phyloP scores from a whole-genome alignment of 176 grass and related monocot species.

The Otatea glauca region DNA sequence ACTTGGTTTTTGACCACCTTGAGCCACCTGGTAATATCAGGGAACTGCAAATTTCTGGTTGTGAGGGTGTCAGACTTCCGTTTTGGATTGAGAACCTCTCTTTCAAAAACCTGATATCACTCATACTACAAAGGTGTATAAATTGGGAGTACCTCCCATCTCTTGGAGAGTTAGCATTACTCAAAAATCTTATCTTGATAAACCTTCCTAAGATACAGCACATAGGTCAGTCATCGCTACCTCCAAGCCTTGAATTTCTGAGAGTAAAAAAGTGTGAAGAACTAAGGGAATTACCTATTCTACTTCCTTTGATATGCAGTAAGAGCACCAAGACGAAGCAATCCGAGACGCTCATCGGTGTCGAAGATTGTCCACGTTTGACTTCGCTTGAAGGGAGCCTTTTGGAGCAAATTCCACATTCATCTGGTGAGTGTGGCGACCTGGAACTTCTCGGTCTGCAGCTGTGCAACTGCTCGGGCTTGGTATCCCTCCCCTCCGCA shows the following conservation, averaged over 20 bases:
- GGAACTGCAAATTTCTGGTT: constrained; percentile 30
- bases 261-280: neutral
- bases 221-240: constrained; percentile 35
- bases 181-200: constrained; percentile 32
- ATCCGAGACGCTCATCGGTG: constrained; percentile 7
- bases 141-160: constrained; percentile 36
- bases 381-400: constrained; percentile 21
- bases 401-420: constrained; percentile 38
- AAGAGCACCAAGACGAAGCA: neutral
- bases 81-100: constrained; percentile 17
- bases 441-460: constrained; percentile 15
- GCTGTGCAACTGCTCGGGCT: neutral
- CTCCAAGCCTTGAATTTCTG: constrained; percentile 35
- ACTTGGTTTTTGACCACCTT: constrained; percentile 37
- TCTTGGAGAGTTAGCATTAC: neutral
- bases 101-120: constrained; percentile 25
- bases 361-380: constrained; percentile 17
- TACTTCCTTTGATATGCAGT: constrained; percentile 37
- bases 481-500: constrained; percentile 38
- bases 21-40: constrained; percentile 30
- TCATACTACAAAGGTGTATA: constrained; percentile 21
- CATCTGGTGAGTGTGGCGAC: constrained; percentile 29
- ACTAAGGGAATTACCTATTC: constrained; percentile 27
- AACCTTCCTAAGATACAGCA: constrained; percentile 17
- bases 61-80: constrained; percentile 20